Evolutionary conservation across 768 basidiomycete genomes (phyloP).

Genomic region (Ramaria sp.): DNA sequence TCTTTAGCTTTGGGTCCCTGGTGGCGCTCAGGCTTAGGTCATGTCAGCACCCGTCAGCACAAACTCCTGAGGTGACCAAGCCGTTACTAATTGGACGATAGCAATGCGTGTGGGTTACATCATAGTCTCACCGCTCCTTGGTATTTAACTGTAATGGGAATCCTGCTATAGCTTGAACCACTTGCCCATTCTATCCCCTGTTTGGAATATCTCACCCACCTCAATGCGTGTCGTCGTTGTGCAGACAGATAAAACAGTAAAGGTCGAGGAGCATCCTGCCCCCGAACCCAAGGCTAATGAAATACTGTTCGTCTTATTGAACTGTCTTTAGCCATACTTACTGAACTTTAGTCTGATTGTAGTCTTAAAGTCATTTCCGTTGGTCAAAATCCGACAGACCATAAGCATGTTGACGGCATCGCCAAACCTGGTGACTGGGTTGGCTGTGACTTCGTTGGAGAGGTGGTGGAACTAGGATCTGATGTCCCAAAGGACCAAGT

Average conservation of each 20-base stretch:
- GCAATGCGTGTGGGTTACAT: too few relatives aligned
- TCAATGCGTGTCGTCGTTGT: not conserved
- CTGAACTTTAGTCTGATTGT: not conserved
- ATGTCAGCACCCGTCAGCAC: too few relatives aligned
- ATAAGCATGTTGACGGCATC: not conserved
- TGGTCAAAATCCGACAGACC: constrained; percentile 1
- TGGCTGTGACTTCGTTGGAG: constrained; percentile 2
- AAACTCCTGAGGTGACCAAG: too few relatives aligned
- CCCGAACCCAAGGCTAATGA: not conserved
- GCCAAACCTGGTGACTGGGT: not conserved
- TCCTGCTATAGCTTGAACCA: too few relatives aligned
- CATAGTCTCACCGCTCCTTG: too few relatives aligned
- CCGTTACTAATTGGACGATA: too few relatives aligned
- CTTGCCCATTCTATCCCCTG: not conserved
- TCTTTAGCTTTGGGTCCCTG: too few relatives aligned
- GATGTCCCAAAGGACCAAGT: not conserved
- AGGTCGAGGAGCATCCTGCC: not conserved
- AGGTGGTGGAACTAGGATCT: not conserved
- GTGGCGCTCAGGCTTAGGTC: too few relatives aligned
- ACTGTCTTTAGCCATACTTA: not conserved
- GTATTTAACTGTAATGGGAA: too few relatives aligned
- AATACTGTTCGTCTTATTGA: not conserved
- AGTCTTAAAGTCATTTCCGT: not conserved
- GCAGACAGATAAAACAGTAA: not conserved
- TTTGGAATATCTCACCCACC: not conserved